phyloP scores from a whole-genome alignment of 2,329 filamentous ascomycete species.

The Penicillium fuscoglaucum region DNA sequence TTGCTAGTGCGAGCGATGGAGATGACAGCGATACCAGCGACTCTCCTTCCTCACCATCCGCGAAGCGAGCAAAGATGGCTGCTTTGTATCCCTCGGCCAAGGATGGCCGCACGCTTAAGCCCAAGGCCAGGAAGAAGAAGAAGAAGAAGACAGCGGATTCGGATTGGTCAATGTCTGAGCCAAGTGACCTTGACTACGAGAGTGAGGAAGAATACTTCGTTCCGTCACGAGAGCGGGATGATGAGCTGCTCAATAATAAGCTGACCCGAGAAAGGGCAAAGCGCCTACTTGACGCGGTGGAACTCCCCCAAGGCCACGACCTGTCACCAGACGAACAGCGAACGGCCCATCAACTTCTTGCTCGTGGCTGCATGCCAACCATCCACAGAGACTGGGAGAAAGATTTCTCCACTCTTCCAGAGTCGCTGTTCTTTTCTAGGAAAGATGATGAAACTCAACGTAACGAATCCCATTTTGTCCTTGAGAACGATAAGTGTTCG shows the following conservation, averaged over 20 bases:
- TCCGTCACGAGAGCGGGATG: conserved; percentile 25
- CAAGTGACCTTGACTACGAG: conserved; percentile 6
- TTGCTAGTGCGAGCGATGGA: neutral
- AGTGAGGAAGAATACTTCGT: conserved; percentile 16
- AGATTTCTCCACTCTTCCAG: conserved; percentile 57
- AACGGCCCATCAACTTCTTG: conserved; percentile 55
- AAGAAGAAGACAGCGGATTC: neutral
- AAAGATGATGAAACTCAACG: conserved; percentile 19
- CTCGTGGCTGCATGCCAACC: conserved; percentile 59
- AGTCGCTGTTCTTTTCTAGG: conserved; percentile 50
- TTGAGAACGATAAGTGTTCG: conserved; percentile 44
- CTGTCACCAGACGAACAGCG: conserved; percentile 54
- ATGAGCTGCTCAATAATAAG: conserved; percentile 28
- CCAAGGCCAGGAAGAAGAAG: neutral
- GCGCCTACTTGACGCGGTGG: conserved; percentile 38
- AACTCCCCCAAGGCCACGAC: conserved; percentile 43
- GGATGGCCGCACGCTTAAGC: neutral
- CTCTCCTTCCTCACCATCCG: neutral
- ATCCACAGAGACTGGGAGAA: conserved; percentile 53
- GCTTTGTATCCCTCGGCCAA: neutral
- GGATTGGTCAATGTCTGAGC: neutral
- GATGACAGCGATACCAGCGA: neutral
- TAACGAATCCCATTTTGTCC: conserved; percentile 44
- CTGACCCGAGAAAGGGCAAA: conserved; percentile 35
- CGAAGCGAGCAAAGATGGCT: neutral